Evolutionary conservation across 202 grass and related monocot species (phyloP).

Genomic region (Sporobolus alterniflorus): DNA sequence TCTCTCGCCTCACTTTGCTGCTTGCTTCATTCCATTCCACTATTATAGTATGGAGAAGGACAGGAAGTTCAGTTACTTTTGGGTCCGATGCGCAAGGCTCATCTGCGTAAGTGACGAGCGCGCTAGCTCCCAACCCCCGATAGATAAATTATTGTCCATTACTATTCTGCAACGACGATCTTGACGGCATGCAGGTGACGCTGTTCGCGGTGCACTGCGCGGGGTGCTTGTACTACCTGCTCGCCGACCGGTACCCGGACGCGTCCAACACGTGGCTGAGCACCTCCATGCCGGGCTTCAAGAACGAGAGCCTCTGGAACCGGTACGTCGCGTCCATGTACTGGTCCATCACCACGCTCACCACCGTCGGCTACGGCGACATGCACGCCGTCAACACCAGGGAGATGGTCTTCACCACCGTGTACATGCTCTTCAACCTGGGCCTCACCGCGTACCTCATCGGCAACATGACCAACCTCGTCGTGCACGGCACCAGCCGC

Average conservation of each 20-base stretch:
- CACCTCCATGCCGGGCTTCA: conserved; percentile 69
- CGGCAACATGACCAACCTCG: conserved; percentile 98
- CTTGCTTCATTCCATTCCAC: no score
- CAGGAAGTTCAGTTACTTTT: conserved; percentile 77
- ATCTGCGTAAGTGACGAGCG: conserved; percentile 56
- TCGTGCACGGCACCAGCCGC: conserved; percentile 82
- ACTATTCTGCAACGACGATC: no score
- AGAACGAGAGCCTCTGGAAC: conserved; percentile 36
- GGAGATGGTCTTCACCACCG: conserved; percentile 82
- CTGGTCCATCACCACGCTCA: conserved; percentile 93
- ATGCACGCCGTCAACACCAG: conserved; percentile 83
- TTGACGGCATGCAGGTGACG: conserved; percentile 73
- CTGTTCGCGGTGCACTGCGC: conserved; percentile 83
- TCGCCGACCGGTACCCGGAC: conserved; percentile 70
- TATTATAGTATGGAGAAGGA: conserved; percentile 83
- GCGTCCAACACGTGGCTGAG: conserved; percentile 67
- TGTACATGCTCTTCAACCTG: conserved; percentile 96
- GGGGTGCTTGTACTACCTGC: conserved; percentile 89
- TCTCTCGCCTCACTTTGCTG: background rate
- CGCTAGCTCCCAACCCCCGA: no score
- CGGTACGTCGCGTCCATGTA: conserved; percentile 80
- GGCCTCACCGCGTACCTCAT: conserved; percentile 94
- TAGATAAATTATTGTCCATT: no score
- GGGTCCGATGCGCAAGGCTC: conserved; percentile 70
- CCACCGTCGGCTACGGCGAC: conserved; percentile 85